Evolutionary conservation across 371 early-diverging fungal genomes (phyloP), one percentile per base, ranked within the genome.

Genomic region (Basidiobolus meristosporus): DNA sequence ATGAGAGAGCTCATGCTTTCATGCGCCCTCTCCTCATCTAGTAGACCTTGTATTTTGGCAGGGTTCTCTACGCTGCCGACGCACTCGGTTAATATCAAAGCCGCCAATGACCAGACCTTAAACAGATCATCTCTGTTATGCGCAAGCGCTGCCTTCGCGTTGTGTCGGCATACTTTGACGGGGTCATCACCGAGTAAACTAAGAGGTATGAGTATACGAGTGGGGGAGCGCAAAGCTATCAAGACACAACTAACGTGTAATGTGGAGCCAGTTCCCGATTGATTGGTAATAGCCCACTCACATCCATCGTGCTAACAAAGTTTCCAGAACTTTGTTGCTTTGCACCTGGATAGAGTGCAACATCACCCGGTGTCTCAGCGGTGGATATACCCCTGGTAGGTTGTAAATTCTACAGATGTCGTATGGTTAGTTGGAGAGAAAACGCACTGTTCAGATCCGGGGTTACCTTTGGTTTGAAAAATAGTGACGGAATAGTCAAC

Each of bases 41-140:
- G 57, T 34, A 47, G 52, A 15, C 57, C 50, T 2, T 51, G 53
- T 29, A 56, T 56, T 19, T 55, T 51, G 11, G 21, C 16, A 11
- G 17, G 18, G 19, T 36, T 21, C 18, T 36, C 36, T 3, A 26
- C 48, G 7, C 39, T 23, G 17, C 62, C 63, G 15, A 62, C 57
- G 40, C 58, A 55, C 28, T 56, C 60, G n/a, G 59, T 53, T 26
- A 81, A 43, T 22, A 81, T 61, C 26, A 76, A 64, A n/a, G 66
- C 67, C 2, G 75, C 74, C 34, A 82, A 56, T 14, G 50, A 52
- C 86, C 86, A 85, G 7, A 81, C 62, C 39, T 70, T 63, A 11
- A 62, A 68, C 22, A 82, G 48, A 42, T 77, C 77, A 6, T 47
- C 31, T 1, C 76, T 63, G 9, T 60, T 60, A 23, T 63, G 46